Percentiles rank a stretch among this genome's conserved stretches.
These are phyloP conservation scores for Phytophthora brassicae DNA, from an alignment of 352 stramenopile species.

Conservation along the genomic window DNA sequence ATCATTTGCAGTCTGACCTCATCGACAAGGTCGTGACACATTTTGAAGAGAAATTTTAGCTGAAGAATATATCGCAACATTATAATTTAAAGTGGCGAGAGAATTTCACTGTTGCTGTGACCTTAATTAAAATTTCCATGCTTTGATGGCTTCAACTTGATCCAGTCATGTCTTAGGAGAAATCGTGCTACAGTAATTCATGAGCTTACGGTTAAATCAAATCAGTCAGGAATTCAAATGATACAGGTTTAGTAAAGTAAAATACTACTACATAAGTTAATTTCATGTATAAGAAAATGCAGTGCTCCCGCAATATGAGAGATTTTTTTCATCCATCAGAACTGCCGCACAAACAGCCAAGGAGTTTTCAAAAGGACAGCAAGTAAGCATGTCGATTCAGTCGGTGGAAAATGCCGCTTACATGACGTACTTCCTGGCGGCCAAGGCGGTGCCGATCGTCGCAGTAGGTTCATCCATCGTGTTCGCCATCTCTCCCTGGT, in stretches of 20 bases:
- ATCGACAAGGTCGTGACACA: conserved; percentile 40
- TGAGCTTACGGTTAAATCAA: not conserved
- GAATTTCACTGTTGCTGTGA: too few relatives aligned
- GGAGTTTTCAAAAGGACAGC: conserved; percentile 19
- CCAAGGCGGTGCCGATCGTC: conserved; percentile 62
- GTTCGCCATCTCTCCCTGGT: conserved; percentile 75
- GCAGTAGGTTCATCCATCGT: conserved; percentile 62
- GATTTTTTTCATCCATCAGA: too few relatives aligned
- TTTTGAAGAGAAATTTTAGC: conserved; percentile 20
- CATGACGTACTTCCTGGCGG: conserved; percentile 71
- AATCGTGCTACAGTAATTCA: not conserved
- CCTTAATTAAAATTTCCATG: too few relatives aligned
- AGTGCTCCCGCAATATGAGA: too few relatives aligned
- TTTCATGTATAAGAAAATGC: too few relatives aligned
- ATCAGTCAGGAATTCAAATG: too few relatives aligned
- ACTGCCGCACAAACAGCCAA: not conserved
- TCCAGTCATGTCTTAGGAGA: conserved; percentile 22
- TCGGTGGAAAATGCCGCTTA: conserved; percentile 64
- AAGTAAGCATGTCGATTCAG: conserved; percentile 52
- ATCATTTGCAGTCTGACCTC: conserved; percentile 50
- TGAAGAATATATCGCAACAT: not conserved
- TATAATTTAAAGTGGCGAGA: conserved; percentile 2
- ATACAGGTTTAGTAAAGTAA: too few relatives aligned
- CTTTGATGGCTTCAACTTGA: conserved; percentile 11
- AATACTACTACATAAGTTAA: too few relatives aligned